These are phyloP conservation scores for Albatrellus ellisii DNA, from an alignment of 768 basidiomycete genomes.

Conservation along the genomic window DNA sequence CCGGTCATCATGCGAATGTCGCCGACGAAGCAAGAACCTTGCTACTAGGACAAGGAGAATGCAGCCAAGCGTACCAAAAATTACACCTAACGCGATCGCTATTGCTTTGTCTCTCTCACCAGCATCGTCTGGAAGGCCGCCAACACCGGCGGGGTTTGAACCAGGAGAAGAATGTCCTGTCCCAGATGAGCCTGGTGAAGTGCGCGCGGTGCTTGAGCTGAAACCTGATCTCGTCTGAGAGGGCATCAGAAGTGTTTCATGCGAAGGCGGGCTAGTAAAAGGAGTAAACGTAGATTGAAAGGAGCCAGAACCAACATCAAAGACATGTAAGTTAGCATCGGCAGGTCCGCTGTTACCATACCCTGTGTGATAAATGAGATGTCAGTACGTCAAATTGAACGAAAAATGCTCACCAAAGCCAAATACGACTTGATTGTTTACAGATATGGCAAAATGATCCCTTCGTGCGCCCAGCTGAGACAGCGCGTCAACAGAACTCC, in stretches of 20 bases:
- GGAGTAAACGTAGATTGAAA: slow-evolving; percentile 28
- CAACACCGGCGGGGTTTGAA: no score
- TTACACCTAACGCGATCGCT: slow-evolving; percentile 53
- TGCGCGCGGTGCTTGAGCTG: slow-evolving; percentile 3
- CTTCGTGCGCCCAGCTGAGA: slow-evolving; percentile 47
- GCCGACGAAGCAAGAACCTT: slow-evolving; percentile 33
- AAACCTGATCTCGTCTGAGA: slow-evolving; percentile 5
- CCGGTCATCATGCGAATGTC: slow-evolving; percentile 11
- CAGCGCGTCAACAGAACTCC: slow-evolving; percentile 39
- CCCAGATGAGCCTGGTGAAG: no score
- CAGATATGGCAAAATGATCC: slow-evolving; percentile 61
- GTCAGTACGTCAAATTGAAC: background rate
- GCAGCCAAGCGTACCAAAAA: slow-evolving; percentile 47
- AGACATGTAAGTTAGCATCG: slow-evolving; percentile 42
- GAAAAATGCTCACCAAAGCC: slow-evolving; percentile 49
- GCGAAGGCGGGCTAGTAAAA: slow-evolving; percentile 15
- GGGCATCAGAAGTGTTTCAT: slow-evolving; percentile 17
- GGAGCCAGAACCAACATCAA: slow-evolving; percentile 24
- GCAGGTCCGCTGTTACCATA: slow-evolving; percentile 39
- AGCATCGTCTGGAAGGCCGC: no score
- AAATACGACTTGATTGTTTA: slow-evolving; percentile 54
- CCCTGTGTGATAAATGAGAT: slow-evolving; percentile 20
- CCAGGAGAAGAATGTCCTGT: no score
- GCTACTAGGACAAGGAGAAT: slow-evolving; percentile 27
- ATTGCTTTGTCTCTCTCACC: no score